A percentile compares a stretch with the other conserved stretches of the same genome.
Conservation (phyloP, 805 yeast genomes). For the Jamesozyma gamospora region DNA sequence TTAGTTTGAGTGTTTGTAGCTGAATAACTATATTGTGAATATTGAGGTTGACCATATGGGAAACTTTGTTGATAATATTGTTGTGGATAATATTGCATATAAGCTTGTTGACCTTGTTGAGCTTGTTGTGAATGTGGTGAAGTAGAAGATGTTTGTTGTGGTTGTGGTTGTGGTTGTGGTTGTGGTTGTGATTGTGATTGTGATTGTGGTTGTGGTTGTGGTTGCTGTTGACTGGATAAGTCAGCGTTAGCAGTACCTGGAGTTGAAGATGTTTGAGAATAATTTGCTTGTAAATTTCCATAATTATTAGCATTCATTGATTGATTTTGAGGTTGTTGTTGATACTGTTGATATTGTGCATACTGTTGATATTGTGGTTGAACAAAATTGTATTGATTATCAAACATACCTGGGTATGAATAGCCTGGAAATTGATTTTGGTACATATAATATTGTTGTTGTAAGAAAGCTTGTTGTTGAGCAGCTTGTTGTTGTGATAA, state of each 20-base stretch:
- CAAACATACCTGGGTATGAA: slow-evolving; percentile 30
- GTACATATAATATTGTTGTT: slow-evolving; percentile 29
- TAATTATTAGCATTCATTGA: slow-evolving; percentile 9
- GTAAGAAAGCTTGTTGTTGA: slow-evolving; percentile 14
- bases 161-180: slow-evolving; percentile 8
- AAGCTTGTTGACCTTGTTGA: slow-evolving; percentile 17
- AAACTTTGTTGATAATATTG: slow-evolving; percentile 28
- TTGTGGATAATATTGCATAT: slow-evolving; percentile 25
- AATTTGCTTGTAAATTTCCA: slow-evolving; percentile 16
- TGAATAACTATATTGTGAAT: slow-evolving; percentile 27
- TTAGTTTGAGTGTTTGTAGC: slow-evolving; percentile 13
- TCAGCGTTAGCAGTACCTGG: slow-evolving; percentile 18
- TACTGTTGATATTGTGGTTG: slow-evolving; percentile 27
- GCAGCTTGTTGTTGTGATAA: slow-evolving; percentile 18
- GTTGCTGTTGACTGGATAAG: slow-evolving; percentile 5
- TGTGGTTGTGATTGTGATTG: slow-evolving; percentile 18
- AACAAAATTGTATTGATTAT: slow-evolving; percentile 26
- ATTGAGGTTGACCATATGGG: slow-evolving; percentile 29
- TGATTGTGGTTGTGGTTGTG: slow-evolving; percentile 9
- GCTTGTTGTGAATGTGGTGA: slow-evolving; percentile 4
- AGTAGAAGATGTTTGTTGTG: slow-evolving; percentile 5
- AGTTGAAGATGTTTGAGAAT: slow-evolving; percentile 16
- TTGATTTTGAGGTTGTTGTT: not conserved
- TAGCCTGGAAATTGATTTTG: slow-evolving; percentile 31
- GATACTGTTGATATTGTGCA: slow-evolving; percentile 23